A percentile compares a stretch with the other conserved stretches of the same genome.
These are phyloP conservation scores for Pseudoturritis turrita DNA, from an alignment of 345 rosid genomes.

Conservation along the genomic window DNA sequence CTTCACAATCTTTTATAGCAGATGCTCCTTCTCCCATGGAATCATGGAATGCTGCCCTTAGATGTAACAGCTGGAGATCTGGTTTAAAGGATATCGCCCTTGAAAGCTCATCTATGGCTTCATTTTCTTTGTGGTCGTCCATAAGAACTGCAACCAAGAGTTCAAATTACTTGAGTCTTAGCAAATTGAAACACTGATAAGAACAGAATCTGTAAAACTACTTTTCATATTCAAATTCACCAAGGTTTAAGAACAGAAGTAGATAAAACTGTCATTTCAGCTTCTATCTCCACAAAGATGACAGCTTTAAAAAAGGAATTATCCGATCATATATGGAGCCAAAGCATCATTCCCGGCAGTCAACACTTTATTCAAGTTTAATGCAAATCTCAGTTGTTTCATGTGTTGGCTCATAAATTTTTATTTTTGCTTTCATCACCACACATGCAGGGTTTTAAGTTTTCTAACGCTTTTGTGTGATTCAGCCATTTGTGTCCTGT, in stretches of 20 bases:
- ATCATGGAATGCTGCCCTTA: constrained; percentile 88
- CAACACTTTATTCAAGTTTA: not conserved
- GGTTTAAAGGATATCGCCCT: constrained; percentile 82
- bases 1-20: constrained; percentile 81
- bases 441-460: not conserved
- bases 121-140: constrained; percentile 92
- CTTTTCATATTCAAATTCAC: not conserved
- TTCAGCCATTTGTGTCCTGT: not conserved
- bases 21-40: constrained; percentile 59
- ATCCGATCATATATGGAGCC: not conserved
- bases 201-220: not conserved
- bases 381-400: not conserved
- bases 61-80: constrained; percentile 88
- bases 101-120: constrained; percentile 84
- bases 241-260: not conserved
- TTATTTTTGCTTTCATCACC: not conserved
- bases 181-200: not conserved
- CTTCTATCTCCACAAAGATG: not conserved
- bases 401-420: not conserved
- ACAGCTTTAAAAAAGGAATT: not conserved
- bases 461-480: not conserved
- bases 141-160: constrained; percentile 61
- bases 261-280: not conserved
- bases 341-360: not conserved
- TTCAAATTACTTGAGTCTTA: not conserved